A percentile compares a stretch with the other conserved stretches of the same genome.
These are phyloP conservation scores for Irpex sp. DNA, from an alignment of 1,284 basidiomycete genomes.

Conservation along the genomic window DNA sequence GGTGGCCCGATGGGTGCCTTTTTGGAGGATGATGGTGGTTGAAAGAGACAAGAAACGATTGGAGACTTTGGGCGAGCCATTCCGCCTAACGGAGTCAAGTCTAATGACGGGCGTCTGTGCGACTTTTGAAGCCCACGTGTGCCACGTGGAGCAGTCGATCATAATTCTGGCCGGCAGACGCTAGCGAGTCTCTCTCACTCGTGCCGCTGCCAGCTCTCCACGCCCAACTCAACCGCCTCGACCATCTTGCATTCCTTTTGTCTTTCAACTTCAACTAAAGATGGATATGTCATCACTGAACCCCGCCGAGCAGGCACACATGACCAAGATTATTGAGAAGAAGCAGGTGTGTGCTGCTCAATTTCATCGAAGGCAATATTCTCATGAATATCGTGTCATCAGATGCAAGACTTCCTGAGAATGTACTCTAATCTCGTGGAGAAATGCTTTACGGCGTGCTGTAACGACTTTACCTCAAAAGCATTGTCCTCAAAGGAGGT, in stretches of 20 bases:
- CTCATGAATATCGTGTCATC: conserved; percentile 22
- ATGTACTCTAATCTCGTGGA: conserved; percentile 98
- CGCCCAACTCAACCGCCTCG: background rate
- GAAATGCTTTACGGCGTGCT: conserved; percentile 94
- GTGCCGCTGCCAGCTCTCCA: conserved; percentile 5
- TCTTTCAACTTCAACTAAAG: background rate
- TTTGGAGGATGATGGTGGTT: conserved; percentile 5
- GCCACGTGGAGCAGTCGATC: conserved; percentile 13
- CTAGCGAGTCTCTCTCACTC: background rate
- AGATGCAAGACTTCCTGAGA: conserved; percentile 99
- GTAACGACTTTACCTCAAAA: conserved; percentile 97
- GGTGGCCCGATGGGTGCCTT: conserved; percentile 4
- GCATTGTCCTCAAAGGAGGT: conserved; percentile 95
- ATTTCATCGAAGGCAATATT: conserved; percentile 7
- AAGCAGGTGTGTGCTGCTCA: conserved; percentile 79
- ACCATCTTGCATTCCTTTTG: background rate
- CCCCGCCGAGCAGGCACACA: conserved; percentile 89
- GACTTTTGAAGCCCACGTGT: conserved; percentile 3
- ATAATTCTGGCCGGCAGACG: conserved; percentile 1
- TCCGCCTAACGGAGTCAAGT: conserved; percentile 5
- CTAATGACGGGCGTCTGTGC: conserved; percentile 1
- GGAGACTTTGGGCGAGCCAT: background rate
- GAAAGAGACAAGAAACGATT: conserved; percentile 2
- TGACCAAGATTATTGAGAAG: conserved; percentile 92
- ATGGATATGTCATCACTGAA: conserved; percentile 93